A percentile compares a stretch with the other conserved stretches of the same genome.
These are phyloP conservation scores for Schizochytrium sp. DNA, from an alignment of 108 stramenopile genomes.

Conservation along the genomic window DNA sequence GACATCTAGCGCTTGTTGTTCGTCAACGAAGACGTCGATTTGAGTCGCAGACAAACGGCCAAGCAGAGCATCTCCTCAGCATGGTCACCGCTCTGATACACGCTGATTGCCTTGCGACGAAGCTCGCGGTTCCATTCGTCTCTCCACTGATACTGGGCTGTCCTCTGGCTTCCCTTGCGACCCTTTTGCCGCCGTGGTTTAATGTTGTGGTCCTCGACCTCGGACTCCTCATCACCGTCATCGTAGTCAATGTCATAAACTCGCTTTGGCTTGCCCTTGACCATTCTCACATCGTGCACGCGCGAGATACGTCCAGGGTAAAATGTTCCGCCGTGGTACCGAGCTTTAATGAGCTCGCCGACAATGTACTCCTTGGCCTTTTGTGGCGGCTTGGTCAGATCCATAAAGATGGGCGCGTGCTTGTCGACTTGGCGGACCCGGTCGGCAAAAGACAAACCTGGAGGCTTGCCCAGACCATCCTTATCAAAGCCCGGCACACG, in stretches of 20 bases:
- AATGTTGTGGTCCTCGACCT: background rate
- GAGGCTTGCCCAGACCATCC: background rate
- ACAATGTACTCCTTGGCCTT: conserved; percentile 5
- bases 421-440: background rate
- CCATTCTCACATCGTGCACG: background rate
- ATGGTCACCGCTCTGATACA: background rate
- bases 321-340: background rate
- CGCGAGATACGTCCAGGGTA: background rate
- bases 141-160: background rate
- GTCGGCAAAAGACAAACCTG: background rate
- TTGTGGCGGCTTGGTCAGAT: background rate
- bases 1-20: no score
- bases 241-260: background rate
- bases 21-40: background rate
- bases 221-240: background rate
- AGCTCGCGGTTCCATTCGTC: background rate
- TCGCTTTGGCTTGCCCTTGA: background rate
- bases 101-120: background rate
- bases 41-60: background rate
- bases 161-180: background rate
- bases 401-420: background rate
- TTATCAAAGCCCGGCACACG: background rate
- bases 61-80: background rate
- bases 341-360: background rate
- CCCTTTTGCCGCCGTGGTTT: background rate